These are phyloP conservation scores for Endoconidiophora polonica DNA, from an alignment of 2,329 filamentous ascomycete species.

Conservation along the genomic window DNA sequence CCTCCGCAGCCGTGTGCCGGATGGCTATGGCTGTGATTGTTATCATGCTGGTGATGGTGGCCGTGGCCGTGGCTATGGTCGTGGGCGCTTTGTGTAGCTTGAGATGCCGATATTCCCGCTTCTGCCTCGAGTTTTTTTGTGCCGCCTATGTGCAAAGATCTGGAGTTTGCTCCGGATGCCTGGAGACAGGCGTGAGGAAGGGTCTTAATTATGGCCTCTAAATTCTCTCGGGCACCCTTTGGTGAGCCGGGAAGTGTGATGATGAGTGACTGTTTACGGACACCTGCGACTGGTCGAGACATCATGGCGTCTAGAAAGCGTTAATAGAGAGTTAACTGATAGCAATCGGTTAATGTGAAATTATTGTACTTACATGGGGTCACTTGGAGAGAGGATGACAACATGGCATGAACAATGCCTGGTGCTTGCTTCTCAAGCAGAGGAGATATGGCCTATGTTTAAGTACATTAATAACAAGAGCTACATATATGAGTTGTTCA, in stretches of 20 bases:
- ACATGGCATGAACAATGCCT: conserved; percentile 89
- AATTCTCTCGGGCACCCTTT: conserved; percentile 86
- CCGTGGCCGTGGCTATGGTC: conserved; percentile 39
- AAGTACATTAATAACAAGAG: conserved; percentile 11
- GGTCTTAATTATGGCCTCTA: conserved; percentile 75
- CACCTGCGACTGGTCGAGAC: conserved; percentile 82
- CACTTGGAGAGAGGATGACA: conserved; percentile 64
- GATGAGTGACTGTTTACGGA: conserved; percentile 65
- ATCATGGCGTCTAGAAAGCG: conserved; percentile 66
- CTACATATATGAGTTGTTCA: not conserved
- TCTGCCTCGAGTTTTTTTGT: conserved; percentile 56
- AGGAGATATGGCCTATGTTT: conserved; percentile 50
- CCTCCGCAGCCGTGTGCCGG: conserved; percentile 29
- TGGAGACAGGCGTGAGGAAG: conserved; percentile 90
- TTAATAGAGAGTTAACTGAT: conserved; percentile 10
- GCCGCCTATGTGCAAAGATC: conserved; percentile 63
- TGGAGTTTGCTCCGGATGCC: conserved; percentile 67
- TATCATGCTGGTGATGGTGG: conserved; percentile 9
- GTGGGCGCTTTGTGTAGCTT: conserved; percentile 30
- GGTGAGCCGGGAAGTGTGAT: conserved; percentile 86
- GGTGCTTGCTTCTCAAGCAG: conserved; percentile 74
- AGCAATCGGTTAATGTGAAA: not conserved
- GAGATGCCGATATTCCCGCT: not conserved
- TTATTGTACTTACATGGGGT: conserved; percentile 62
- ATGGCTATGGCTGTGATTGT: conserved; percentile 24